A percentile compares a stretch with the other conserved stretches of the same genome.
Conservation (phyloP, 305 asterid genomes). For the Fraxinus sp. region DNA sequence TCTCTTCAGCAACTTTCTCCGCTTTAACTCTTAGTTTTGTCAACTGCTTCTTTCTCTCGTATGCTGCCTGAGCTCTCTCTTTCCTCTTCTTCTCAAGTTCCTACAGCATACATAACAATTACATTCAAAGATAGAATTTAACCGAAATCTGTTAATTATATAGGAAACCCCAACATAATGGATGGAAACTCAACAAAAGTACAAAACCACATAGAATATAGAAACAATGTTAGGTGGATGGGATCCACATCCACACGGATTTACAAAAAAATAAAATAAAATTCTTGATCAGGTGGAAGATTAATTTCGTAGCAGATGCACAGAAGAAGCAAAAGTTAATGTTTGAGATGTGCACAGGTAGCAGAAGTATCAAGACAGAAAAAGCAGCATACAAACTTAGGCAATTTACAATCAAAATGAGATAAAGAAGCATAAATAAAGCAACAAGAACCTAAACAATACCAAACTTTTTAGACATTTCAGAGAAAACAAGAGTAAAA, state of each 20-base stretch:
- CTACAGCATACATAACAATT: slow-evolving; percentile 16
- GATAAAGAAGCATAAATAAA: background rate
- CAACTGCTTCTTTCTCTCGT: slow-evolving; percentile 54
- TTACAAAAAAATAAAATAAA: background rate
- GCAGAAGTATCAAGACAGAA: background rate
- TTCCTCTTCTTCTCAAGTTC: slow-evolving; percentile 53
- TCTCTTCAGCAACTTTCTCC: slow-evolving; percentile 48
- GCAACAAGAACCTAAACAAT: background rate
- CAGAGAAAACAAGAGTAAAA: background rate
- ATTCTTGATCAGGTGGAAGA: background rate
- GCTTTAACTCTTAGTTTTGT: slow-evolving; percentile 42
- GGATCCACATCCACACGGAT: background rate
- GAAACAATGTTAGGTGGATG: background rate
- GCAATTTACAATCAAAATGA: background rate
- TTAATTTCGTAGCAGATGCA: background rate
- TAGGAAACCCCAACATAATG: background rate
- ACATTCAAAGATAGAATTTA: background rate
- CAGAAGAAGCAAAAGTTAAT: background rate
- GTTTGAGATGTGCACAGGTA: background rate
- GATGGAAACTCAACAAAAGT: background rate
- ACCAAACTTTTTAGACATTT: background rate
- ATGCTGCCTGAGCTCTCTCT: slow-evolving; percentile 46
- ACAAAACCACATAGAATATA: background rate
- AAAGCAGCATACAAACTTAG: background rate
- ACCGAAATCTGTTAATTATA: background rate